Conservation (phyloP, 106 monocot genomes). For the Xerophyta viscosa region DNA sequence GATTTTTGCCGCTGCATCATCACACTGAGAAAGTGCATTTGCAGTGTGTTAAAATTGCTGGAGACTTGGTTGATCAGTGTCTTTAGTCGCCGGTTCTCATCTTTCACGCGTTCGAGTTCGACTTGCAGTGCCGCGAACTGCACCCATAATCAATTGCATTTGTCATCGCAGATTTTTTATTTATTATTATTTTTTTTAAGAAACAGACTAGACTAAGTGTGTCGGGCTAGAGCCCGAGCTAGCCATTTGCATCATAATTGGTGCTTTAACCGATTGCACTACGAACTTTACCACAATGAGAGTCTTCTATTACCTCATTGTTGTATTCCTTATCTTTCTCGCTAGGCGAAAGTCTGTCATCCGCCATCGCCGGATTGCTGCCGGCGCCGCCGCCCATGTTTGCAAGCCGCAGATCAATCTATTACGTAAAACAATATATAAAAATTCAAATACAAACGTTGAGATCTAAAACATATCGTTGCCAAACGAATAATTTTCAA, state of each 20-base stretch:
- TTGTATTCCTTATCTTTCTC: conserved; percentile 1
- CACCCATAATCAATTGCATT: neutral
- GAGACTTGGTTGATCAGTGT: conserved; percentile 55
- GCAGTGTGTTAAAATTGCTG: conserved; percentile 50
- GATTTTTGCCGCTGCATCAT: conserved; percentile 36
- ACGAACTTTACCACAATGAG: no score
- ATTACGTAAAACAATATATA: conserved; percentile 2
- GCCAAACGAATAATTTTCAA: no score
- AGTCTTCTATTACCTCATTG: no score
- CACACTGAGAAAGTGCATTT: conserved; percentile 52
- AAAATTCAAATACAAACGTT: no score
- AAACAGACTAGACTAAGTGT: no score
- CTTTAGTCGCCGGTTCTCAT: conserved; percentile 68
- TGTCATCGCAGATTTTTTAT: neutral
- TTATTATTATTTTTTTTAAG: no score
- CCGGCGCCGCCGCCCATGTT: neutral
- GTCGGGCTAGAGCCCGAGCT: no score
- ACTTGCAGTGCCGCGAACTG: conserved; percentile 41
- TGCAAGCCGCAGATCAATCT: conserved; percentile 6
- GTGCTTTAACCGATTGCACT: no score
- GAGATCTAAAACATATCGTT: no score
- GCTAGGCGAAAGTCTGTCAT: conserved; percentile 1
- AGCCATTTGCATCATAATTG: no score
- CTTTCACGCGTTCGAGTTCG: conserved; percentile 46
- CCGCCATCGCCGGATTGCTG: neutral